Percentiles rank a stretch among this genome's conserved stretches.
Conservation (phyloP, 768 basidiomycete genomes). For the Lactarius sp. region DNA sequence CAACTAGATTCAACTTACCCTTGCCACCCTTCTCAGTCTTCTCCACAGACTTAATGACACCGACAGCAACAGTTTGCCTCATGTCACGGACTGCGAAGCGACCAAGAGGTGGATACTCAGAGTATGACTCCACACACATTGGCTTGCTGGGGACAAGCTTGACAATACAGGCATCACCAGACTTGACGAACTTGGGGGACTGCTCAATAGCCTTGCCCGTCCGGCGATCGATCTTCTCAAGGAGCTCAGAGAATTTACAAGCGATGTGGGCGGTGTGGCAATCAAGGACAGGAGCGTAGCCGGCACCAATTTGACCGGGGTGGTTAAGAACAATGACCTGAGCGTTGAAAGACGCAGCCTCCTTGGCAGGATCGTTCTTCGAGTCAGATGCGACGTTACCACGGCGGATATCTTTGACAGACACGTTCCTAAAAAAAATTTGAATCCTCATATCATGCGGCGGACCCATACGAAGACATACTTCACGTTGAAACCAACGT, state of each 20-base stretch:
- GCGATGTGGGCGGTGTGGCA: slow-evolving; percentile 99
- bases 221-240: slow-evolving; percentile 99
- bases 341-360: slow-evolving; percentile 98
- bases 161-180: slow-evolving; percentile 98
- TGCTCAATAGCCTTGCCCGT: slow-evolving; percentile 90
- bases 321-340: slow-evolving; percentile 99
- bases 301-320: slow-evolving; percentile 99
- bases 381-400: slow-evolving; percentile 99
- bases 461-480: slow-evolving; percentile 35
- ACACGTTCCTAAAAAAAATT: slow-evolving; percentile 77
- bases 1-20: slow-evolving; percentile 44
- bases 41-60: slow-evolving; percentile 97
- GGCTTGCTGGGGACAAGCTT: slow-evolving; percentile 96
- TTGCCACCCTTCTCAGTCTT: slow-evolving; percentile 92
- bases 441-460: neutral
- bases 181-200: slow-evolving; percentile 96
- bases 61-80: slow-evolving; percentile 98
- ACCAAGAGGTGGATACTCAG: slow-evolving; percentile 98
- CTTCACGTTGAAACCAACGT: slow-evolving; percentile 99
- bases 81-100: slow-evolving; percentile 99
- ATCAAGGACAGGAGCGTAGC: slow-evolving; percentile 98
- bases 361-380: slow-evolving; percentile 99
- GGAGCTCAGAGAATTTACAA: slow-evolving; percentile 97
- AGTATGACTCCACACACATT: slow-evolving; percentile 91
- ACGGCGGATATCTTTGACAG: slow-evolving; percentile 99